phyloP scores from a whole-genome alignment of 2,329 filamentous ascomycete genomes.

The Epichloe scottii region DNA sequence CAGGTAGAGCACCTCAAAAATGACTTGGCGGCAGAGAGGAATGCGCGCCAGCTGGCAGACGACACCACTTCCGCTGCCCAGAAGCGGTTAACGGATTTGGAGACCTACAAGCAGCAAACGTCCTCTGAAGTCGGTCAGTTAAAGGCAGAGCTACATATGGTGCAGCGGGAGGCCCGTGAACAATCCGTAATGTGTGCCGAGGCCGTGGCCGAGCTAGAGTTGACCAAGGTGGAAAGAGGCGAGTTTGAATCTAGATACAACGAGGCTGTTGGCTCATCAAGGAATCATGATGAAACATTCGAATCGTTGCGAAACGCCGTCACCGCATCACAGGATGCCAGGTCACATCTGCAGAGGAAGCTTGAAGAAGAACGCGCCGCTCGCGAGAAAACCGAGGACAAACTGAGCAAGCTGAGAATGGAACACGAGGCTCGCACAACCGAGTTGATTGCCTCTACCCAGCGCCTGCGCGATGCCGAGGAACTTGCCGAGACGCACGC shows the following conservation, averaged over 20 bases:
- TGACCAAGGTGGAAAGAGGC: constrained; percentile 77
- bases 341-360: constrained; percentile 63
- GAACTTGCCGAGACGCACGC: constrained; percentile 80
- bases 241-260: constrained; percentile 60
- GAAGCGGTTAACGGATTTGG: constrained; percentile 70
- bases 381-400: constrained; percentile 62
- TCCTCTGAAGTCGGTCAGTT: constrained; percentile 76
- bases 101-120: constrained; percentile 71
- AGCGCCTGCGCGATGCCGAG: constrained; percentile 72
- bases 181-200: constrained; percentile 68
- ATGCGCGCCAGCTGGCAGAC: constrained; percentile 71
- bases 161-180: constrained; percentile 67
- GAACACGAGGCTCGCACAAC: constrained; percentile 72
- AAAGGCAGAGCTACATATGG: constrained; percentile 71
- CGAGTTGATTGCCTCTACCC: constrained; percentile 63
- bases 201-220: constrained; percentile 57
- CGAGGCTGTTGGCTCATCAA: constrained; percentile 51
- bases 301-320: constrained; percentile 67
- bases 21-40: constrained; percentile 71
- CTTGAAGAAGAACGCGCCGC: constrained; percentile 71
- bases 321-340: constrained; percentile 65
- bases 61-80: constrained; percentile 76
- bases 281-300: constrained; percentile 60
- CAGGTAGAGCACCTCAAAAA: constrained; percentile 55
- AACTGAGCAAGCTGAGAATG: constrained; percentile 60